phyloP scores from a whole-genome alignment of 2,329 filamentous ascomycete genomes.

The Penicillium sp. region DNA sequence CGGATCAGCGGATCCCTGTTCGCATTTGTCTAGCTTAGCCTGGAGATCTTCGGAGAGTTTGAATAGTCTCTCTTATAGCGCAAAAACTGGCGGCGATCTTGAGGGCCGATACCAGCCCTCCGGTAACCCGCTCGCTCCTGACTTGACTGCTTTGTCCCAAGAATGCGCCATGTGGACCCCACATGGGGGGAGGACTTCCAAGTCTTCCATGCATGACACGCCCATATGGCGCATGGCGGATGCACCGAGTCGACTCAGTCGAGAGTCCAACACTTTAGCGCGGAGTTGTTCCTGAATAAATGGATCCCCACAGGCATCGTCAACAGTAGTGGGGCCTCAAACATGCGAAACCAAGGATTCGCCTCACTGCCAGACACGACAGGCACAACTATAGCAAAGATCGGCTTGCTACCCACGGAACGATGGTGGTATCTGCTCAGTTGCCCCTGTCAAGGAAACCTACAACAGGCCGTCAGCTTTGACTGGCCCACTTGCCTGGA shows the following conservation, averaged over 20 bases:
- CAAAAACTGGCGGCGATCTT: conserved; percentile 13
- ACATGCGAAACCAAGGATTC: conserved; percentile 1
- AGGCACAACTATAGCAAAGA: conserved; percentile 6
- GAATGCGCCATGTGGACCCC: conserved; percentile 15
- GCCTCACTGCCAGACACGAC: neutral
- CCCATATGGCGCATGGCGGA: neutral
- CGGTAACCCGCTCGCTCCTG: neutral
- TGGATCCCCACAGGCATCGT: conserved; percentile 10
- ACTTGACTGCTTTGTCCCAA: neutral
- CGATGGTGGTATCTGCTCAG: conserved; percentile 12
- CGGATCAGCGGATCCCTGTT: neutral
- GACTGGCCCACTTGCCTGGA: conserved; percentile 10
- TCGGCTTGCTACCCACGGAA: conserved; percentile 17
- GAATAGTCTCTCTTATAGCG: conserved; percentile 26
- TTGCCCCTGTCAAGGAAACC: conserved; percentile 13
- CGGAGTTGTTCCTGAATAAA: neutral
- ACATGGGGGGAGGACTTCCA: neutral
- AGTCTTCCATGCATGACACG: neutral
- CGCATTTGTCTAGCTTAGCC: neutral
- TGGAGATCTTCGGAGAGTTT: conserved; percentile 4
- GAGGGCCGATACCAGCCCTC: neutral
- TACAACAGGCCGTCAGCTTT: conserved; percentile 6
- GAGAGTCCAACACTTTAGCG: conserved; percentile 16
- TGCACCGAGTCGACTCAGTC: conserved; percentile 1
- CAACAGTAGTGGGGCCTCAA: conserved; percentile 12